Base-by-base conservation (phyloP, 768 basidiomycete species). In the Xerocomellus amylosporus region DNA sequence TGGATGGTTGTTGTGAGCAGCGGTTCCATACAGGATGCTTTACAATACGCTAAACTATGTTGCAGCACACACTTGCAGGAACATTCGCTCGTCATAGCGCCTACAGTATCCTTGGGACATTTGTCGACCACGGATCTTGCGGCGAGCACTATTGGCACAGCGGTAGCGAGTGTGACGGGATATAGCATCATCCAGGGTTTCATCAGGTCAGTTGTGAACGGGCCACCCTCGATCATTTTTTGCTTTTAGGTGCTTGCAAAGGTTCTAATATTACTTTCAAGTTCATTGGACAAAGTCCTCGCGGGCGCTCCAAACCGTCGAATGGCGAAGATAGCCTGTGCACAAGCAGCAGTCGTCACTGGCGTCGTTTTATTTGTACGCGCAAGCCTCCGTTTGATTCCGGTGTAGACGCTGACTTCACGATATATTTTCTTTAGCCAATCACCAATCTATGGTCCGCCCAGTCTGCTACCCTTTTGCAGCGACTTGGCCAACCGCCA, bases 51-150 rank as follows among this genome's bases (percentile, higher is more conserved):
- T 54, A 33, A 65, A 42, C 37, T 13, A 17, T 33, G 42, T 33
- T n/a, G 24, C 56, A 66, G 65, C 34, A 51, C 50, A 2, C 52
- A 58, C 30, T 20, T 67, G 37, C 62, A 64, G 24, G 65, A 67
- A 9, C 62, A 67, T 37, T 65, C 59, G 8, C 65, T 65, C 24
- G 50, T 67, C 22, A 46, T 67, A 53, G 65, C 62, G 36, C 65
- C 59, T 19, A 58, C 41, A 67, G 9, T 83, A 34, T 75, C 74
- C 5, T 72, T 81, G 49, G 82, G 82, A 10, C 82, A 83, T 65
- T 67, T 83, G 8, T 79, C 79, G 1, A 81, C 81, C 0, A 75
- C 70, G 0, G 76, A 80, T 50, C 73, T 83, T 9, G 82, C 82
- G 4, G 80, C 79, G 0, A 73, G 77, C 6, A 76, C 75, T n/a